Conservation (phyloP, 1,139 yeast species). For the Yamadazyma jaroonii region DNA sequence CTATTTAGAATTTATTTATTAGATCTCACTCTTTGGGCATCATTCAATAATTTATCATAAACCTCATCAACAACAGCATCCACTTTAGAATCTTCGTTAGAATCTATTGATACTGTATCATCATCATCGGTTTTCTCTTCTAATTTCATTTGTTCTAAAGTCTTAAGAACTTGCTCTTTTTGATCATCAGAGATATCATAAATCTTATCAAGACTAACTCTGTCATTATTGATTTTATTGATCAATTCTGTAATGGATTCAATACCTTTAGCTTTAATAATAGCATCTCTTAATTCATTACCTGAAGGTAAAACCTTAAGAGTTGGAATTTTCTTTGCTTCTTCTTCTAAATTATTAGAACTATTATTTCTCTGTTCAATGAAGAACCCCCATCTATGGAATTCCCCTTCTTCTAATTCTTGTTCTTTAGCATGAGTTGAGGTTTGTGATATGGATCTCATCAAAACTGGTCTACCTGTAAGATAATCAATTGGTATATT, state of each 20-base stretch:
- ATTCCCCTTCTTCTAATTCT: constrained; percentile 89
- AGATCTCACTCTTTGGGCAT: constrained; percentile 64
- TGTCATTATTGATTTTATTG: constrained; percentile 55
- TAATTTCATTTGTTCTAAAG: constrained; percentile 10
- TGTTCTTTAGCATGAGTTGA: constrained; percentile 68
- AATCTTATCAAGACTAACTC: constrained; percentile 54
- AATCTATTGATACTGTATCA: constrained; percentile 33
- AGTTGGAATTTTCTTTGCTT: constrained; percentile 26
- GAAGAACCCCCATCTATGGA: constrained; percentile 79
- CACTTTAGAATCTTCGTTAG: constrained; percentile 18
- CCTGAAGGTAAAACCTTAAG: constrained; percentile 64
- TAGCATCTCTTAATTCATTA: constrained; percentile 70
- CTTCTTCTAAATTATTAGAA: constrained; percentile 6
- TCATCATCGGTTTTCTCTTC: constrained; percentile 12
- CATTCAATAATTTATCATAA: constrained; percentile 66
- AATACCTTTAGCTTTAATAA: constrained; percentile 74
- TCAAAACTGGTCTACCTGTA: constrained; percentile 70
- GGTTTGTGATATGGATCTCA: constrained; percentile 63
- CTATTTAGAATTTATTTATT: no score
- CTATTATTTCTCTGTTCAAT: constrained; percentile 53
- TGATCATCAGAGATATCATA: constrained; percentile 26
- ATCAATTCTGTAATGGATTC: constrained; percentile 70
- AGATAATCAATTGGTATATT: constrained; percentile 59
- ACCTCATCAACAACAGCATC: constrained; percentile 58
- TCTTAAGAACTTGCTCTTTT: constrained; percentile 10